phyloP scores from a whole-genome alignment of 345 rosid genomes.

The Rhodamnia argentea region DNA sequence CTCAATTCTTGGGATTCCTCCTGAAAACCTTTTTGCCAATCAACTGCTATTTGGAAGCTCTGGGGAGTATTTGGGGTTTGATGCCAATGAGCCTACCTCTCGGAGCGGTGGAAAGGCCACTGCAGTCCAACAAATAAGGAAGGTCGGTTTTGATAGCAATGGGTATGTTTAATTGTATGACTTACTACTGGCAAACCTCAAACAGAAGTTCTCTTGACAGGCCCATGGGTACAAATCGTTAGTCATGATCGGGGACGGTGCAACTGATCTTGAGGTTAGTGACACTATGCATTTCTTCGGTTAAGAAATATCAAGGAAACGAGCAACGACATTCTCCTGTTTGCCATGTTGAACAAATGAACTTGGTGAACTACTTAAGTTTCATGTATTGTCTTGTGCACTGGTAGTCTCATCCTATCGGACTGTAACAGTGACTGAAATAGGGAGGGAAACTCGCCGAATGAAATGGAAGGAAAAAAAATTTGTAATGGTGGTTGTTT shows the following conservation, averaged over 20 bases:
- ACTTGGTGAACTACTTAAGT: background rate
- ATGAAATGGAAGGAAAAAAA: background rate
- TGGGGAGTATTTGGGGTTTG: conserved; percentile 78
- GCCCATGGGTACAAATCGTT: conserved; percentile 56
- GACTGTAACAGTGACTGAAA: background rate
- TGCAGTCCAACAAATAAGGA: conserved; percentile 78
- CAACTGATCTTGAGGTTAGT: conserved; percentile 89
- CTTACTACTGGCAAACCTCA: background rate
- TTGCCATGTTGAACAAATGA: background rate
- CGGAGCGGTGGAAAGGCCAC: conserved; percentile 94
- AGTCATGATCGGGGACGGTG: conserved; percentile 98
- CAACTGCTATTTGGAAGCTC: conserved; percentile 57
- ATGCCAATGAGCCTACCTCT: conserved; percentile 82
- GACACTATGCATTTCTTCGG: background rate
- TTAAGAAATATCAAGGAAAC: background rate
- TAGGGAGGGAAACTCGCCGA: too few species aligned
- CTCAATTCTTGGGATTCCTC: conserved; percentile 72
- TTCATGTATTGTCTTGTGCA: background rate
- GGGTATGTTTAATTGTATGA: background rate
- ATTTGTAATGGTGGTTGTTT: background rate
- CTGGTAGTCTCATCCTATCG: background rate
- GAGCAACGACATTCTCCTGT: background rate
- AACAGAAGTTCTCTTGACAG: conserved; percentile 16
- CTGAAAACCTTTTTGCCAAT: conserved; percentile 80
- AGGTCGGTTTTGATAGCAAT: conserved; percentile 22